These are phyloP conservation scores for Cucumis cinereus DNA, from an alignment of 306 rosid genomes.

Conservation along the genomic window DNA sequence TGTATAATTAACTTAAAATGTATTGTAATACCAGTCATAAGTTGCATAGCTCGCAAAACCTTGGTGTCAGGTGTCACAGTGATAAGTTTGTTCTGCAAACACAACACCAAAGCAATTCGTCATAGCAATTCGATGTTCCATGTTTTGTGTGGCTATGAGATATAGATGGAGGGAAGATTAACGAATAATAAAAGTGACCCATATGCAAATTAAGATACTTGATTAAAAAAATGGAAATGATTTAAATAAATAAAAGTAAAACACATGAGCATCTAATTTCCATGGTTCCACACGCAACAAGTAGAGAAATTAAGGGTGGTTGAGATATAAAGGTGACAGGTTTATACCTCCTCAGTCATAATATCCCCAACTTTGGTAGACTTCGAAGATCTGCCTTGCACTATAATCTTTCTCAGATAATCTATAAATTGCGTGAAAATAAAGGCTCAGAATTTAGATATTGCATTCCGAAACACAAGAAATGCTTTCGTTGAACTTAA, in stretches of 20 bases:
- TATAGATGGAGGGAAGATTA: background rate
- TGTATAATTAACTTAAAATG: background rate
- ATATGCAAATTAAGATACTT: background rate
- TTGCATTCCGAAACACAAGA: background rate
- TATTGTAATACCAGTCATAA: conserved; percentile 71
- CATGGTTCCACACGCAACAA: background rate
- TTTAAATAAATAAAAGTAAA: too few species aligned
- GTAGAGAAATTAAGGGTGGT: background rate
- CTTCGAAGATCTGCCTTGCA: conserved; percentile 98
- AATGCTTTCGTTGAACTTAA: background rate
- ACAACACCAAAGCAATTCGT: conserved; percentile 1
- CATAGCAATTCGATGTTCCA: background rate
- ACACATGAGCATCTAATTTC: background rate
- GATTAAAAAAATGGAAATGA: background rate
- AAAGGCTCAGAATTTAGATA: background rate
- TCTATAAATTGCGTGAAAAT: conserved; percentile 27
- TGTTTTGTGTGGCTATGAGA: background rate
- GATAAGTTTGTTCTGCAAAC: conserved; percentile 82
- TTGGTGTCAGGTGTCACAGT: conserved; percentile 80
- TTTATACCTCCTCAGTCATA: conserved; percentile 94
- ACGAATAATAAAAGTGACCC: background rate
- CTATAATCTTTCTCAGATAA: conserved; percentile 95
- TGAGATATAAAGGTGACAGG: background rate
- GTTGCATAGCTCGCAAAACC: conserved; percentile 88
- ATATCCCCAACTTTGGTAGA: conserved; percentile 97